Evolutionary conservation across 768 basidiomycete genomes (phyloP).

Genomic region (Tylopilus cervinicoccineus): DNA sequence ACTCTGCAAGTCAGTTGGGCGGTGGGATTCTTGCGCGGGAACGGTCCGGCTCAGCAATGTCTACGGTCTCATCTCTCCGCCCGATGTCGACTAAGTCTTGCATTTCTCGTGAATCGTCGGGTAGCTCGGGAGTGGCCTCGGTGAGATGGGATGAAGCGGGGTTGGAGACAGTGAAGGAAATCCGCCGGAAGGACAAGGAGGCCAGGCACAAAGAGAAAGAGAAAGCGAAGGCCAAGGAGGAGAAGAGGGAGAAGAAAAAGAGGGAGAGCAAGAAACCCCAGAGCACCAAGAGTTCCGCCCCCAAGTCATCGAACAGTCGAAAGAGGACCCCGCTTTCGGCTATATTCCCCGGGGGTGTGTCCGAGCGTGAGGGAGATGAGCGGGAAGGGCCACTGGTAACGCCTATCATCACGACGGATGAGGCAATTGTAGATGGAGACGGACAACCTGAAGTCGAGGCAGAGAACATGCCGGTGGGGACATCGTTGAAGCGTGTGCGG

Average conservation of each 20-base stretch:
- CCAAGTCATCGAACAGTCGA: conserved; percentile 46
- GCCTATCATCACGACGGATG: conserved; percentile 43
- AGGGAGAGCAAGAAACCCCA: conserved; percentile 28
- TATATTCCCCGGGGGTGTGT: conserved; percentile 50
- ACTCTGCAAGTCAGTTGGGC: conserved; percentile 30
- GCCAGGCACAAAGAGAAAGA: conserved; percentile 33
- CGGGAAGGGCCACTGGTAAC: background rate
- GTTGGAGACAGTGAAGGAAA: conserved; percentile 46
- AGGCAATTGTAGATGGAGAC: conserved; percentile 53
- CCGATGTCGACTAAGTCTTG: conserved; percentile 43
- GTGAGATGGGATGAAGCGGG: conserved; percentile 52
- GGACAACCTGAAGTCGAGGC: background rate
- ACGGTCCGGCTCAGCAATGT: conserved; percentile 39
- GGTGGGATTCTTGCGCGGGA: conserved; percentile 30
- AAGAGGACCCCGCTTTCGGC: conserved; percentile 51
- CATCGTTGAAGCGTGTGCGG: conserved; percentile 41
- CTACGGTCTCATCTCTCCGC: conserved; percentile 42
- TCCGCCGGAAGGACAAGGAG: conserved; percentile 37
- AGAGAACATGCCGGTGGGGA: conserved; percentile 14
- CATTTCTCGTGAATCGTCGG: conserved; percentile 35
- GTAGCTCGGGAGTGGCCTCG: conserved; percentile 40
- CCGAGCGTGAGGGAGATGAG: conserved; percentile 17
- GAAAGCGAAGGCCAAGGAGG: conserved; percentile 34
- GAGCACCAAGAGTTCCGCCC: conserved; percentile 34
- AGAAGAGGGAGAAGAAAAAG: conserved; percentile 27